Evolutionary conservation across 306 rosid species (phyloP).

Genomic region (Psophocarpus tetragonolobus): DNA sequence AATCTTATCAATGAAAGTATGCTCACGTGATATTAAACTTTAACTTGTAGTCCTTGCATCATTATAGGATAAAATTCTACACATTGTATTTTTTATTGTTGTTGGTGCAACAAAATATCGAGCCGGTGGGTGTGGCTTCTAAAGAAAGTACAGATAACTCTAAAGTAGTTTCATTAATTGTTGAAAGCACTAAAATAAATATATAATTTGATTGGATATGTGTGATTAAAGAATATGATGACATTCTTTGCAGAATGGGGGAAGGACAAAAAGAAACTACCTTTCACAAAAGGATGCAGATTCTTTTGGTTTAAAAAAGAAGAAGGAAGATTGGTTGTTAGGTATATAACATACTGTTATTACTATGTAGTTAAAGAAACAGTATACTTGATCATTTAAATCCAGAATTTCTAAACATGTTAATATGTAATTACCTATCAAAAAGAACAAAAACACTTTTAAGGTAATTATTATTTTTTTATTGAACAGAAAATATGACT

Average conservation of each 20-base stretch:
- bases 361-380: background rate
- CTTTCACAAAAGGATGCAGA: slow-evolving; percentile 49
- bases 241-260: slow-evolving; percentile 48
- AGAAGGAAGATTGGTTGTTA: slow-evolving; percentile 33
- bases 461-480: background rate
- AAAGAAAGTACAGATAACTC: background rate
- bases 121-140: background rate
- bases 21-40: background rate
- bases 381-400: background rate
- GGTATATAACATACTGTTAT: slow-evolving; percentile 20
- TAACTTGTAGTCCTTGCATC: background rate
- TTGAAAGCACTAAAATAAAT: background rate
- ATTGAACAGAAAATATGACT: background rate
- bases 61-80: background rate
- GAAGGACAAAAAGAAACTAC: slow-evolving; percentile 25
- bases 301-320: slow-evolving; percentile 45
- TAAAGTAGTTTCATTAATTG: background rate
- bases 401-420: background rate
- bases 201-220: background rate
- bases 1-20: background rate
- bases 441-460: no score
- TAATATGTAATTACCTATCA: no score
- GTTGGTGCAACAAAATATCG: background rate
- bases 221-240: background rate
- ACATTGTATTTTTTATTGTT: background rate